Percentiles rank a stretch among this genome's conserved stretches.
Evolutionary conservation across 192 early-diverging fungal species (phyloP).

Genomic region (Spinellus fusiger): DNA sequence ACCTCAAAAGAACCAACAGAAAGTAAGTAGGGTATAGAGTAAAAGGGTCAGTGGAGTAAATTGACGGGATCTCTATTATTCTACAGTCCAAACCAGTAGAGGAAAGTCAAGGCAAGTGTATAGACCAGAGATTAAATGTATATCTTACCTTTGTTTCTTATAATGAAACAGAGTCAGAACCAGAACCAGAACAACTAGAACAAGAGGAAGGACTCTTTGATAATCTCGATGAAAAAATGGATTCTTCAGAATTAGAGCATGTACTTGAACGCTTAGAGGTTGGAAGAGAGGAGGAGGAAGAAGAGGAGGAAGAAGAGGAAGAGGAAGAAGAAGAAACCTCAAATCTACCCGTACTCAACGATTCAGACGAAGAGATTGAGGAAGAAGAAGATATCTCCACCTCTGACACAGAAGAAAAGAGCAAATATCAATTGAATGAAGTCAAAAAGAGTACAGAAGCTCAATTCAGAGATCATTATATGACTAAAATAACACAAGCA

Average conservation of each 20-base stretch:
- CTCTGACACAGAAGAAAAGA: not conserved
- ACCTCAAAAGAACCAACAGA: no score
- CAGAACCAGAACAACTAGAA: not conserved
- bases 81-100: not conserved
- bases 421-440: not conserved
- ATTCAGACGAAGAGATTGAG: not conserved
- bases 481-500: slow-evolving; percentile 32
- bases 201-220: slow-evolving; percentile 18
- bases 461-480: slow-evolving; percentile 31
- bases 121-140: not conserved
- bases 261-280: slow-evolving; percentile 7
- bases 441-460: slow-evolving; percentile 7
- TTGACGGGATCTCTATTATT: not conserved
- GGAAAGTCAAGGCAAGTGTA: not conserved
- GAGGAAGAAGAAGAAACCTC: slow-evolving; percentile 1
- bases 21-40: not conserved
- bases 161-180: not conserved
- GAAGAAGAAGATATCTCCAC: not conserved
- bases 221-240: slow-evolving; percentile 22
- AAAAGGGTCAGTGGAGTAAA: not conserved
- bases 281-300: not conserved
- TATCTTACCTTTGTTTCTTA: not conserved
- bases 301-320: not conserved
- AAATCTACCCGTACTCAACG: not conserved
- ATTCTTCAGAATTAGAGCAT: slow-evolving; percentile 12